Conservation (phyloP, 73 alveolate genomes). For the Tetrahymena thermophila region DNA sequence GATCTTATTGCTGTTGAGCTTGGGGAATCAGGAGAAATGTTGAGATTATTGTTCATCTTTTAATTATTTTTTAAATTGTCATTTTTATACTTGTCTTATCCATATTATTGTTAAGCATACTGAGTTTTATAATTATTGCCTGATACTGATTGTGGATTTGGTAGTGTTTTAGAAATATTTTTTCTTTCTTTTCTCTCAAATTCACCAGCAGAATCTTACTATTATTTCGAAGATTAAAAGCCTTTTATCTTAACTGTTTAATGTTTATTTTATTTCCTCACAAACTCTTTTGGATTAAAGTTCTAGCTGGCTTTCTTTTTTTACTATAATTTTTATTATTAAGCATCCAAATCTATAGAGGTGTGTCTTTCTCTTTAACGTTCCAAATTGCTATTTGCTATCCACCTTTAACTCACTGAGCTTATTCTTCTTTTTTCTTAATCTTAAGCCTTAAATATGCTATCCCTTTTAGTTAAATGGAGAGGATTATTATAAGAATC, state of each 20-base stretch:
- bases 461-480: background rate
- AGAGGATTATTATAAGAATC: background rate
- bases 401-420: background rate
- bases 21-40: background rate
- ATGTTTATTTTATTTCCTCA: background rate
- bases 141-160: background rate
- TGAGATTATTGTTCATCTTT: background rate
- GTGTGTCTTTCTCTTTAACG: background rate
- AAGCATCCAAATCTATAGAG: background rate
- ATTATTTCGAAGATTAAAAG: background rate
- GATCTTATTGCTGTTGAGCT: background rate
- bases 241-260: background rate
- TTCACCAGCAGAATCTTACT: background rate
- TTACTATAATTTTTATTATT: background rate
- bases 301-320: background rate
- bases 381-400: background rate
- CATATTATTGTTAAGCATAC: background rate
- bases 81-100: background rate
- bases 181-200: background rate
- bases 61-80: background rate
- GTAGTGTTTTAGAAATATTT: background rate
- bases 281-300: background rate
- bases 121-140: background rate
- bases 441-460: background rate
- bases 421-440: background rate